A percentile compares a stretch with the other conserved stretches of the same genome.
phyloP scores from a whole-genome alignment of 2,329 filamentous ascomycete species.

The Arthrobotrys conoides region DNA sequence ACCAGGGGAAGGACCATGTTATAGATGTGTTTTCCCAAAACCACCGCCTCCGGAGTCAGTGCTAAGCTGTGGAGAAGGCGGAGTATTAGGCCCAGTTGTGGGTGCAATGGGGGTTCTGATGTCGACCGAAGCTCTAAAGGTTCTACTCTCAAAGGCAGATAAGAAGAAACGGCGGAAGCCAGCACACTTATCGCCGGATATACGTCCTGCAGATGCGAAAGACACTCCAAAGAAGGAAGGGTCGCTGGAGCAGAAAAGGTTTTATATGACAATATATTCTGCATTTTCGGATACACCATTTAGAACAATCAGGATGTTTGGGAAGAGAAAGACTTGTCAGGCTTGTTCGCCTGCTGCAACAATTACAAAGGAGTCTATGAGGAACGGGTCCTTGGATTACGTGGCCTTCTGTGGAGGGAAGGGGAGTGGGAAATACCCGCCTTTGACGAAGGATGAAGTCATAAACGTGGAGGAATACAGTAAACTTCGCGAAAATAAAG shows the following conservation, averaged over 20 bases:
- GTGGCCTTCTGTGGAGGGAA: constrained; percentile 83
- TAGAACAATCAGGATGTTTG: constrained; percentile 80
- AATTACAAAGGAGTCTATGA: constrained; percentile 76
- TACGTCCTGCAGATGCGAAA: constrained; percentile 62
- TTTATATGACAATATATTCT: constrained; percentile 72
- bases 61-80: constrained; percentile 89
- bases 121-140: constrained; percentile 87
- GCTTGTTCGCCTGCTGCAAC: constrained; percentile 77
- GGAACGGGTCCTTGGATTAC: constrained; percentile 81
- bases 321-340: constrained; percentile 78
- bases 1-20: constrained; percentile 83
- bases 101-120: constrained; percentile 94
- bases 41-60: constrained; percentile 88
- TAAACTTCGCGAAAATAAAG: constrained; percentile 38
- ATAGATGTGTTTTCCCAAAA: constrained; percentile 90
- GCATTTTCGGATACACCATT: constrained; percentile 74
- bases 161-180: constrained; percentile 58
- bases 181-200: constrained; percentile 62
- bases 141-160: constrained; percentile 73
- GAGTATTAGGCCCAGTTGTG: constrained; percentile 91
- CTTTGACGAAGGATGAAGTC: constrained; percentile 75
- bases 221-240: constrained; percentile 14
- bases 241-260: constrained; percentile 60
- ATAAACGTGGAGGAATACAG: constrained; percentile 77
- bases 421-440: constrained; percentile 70